Evolutionary conservation across 495 filamentous ascomycete species (phyloP).

Genomic region (Apodospora peruviana): DNA sequence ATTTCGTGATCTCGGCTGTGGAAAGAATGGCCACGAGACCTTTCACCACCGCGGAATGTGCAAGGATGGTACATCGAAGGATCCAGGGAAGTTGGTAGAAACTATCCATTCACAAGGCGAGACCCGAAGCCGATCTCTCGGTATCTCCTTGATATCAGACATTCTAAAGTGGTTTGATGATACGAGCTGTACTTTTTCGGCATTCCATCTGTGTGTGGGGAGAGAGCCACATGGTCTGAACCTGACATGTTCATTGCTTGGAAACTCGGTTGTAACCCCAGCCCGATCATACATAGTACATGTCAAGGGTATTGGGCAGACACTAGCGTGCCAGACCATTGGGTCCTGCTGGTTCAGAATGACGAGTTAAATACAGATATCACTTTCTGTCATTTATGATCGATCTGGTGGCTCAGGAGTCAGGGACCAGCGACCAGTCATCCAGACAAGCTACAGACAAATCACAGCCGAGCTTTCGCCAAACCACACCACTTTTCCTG

Average conservation of each 20-base stretch:
- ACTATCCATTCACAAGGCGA: background rate
- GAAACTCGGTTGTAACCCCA: background rate
- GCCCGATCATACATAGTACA: background rate
- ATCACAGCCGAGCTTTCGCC: background rate
- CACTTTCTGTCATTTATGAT: slow-evolving; percentile 17
- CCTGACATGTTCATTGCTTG: background rate
- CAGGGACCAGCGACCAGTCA: background rate
- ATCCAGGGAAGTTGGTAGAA: background rate
- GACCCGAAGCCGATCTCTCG: background rate
- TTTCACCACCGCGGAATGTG: background rate
- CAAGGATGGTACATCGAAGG: background rate
- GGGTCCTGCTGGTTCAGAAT: background rate
- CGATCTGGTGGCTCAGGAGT: slow-evolving; percentile 6
- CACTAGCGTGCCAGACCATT: slow-evolving; percentile 1
- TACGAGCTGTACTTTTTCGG: too few relatives aligned
- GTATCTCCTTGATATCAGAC: background rate
- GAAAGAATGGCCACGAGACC: slow-evolving; percentile 1
- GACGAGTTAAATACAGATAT: slow-evolving; percentile 1
- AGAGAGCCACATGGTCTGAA: background rate
- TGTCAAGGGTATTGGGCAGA: background rate
- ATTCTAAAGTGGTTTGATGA: too few relatives aligned
- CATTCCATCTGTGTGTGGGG: background rate
- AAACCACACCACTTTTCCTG: background rate
- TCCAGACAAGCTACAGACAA: background rate
- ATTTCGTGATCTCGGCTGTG: background rate